Evolutionary conservation across 1,284 basidiomycete genomes (phyloP), one percentile per base, ranked within the genome.

Genomic region (Tilletia horrida): DNA sequence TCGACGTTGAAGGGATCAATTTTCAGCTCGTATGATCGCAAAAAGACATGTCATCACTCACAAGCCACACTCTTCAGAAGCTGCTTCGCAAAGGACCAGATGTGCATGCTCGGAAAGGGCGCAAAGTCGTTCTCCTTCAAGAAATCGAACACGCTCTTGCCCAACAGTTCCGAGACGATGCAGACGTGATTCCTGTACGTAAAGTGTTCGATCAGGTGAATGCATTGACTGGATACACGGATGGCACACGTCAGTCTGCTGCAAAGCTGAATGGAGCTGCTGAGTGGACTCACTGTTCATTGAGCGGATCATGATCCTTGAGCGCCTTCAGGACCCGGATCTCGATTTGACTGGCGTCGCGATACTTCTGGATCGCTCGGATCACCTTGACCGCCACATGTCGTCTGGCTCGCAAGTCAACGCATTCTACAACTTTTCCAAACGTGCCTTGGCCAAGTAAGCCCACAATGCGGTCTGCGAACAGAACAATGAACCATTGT

Each of bases 351-450:
- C 93, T 95, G 9, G 96, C 96, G 83, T 99, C 96, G 65, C 96
- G 90, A 81, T 97, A 83, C 74, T 83, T 83, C 69, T 82, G 82
- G 18, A 83, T 74, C 11, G 82, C 81, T 1, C 82, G 75, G 65
- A 99, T 99, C 73, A 99, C 94, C 87, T 99, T 99, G 85, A 99
- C 93, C 50, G 96, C 96, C 27, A 98, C 95, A 79, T 88, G 87
- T 75, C 85, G 86, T 35, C 82, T 74, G 55, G 72, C 55, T 59
- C 89, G 86, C 44, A 88, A 88, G 84, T 97, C 92, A 77, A 90
- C 83, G 44, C 93, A 93, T 82, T 97, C 92, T 66, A 98, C 94
- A 31, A 99, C 96, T 83, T 98, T 99, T 74, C 96, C 96, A 80
- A 98, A 99, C 7, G 96, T 99, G 6, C 96, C 96, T 84, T 98